These are phyloP conservation scores for Fusarium buharicum DNA, from an alignment of 2,329 filamentous ascomycete genomes.

Conservation along the genomic window DNA sequence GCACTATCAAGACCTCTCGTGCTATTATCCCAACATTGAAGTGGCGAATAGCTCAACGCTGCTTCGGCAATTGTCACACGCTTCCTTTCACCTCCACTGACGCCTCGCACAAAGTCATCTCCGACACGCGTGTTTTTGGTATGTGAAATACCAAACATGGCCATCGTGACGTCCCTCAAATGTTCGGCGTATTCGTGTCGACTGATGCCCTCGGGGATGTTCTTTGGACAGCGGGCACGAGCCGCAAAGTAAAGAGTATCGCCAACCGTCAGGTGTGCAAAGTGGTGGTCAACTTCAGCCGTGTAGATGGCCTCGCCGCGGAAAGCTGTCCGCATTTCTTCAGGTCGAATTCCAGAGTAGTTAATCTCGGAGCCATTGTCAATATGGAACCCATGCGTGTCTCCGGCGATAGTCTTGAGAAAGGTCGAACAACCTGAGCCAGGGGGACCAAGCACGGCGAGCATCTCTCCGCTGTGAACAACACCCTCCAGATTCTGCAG, in stretches of 20 bases:
- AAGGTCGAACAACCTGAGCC: conserved; percentile 80
- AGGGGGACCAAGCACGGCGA: conserved; percentile 76
- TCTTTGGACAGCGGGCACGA: conserved; percentile 69
- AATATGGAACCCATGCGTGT: conserved; percentile 79
- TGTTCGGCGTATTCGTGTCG: conserved; percentile 65
- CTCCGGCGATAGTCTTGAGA: conserved; percentile 81
- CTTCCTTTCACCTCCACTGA: conserved; percentile 63
- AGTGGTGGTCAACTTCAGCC: conserved; percentile 82
- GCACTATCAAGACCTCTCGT: conserved; percentile 72
- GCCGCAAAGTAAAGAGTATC: conserved; percentile 82
- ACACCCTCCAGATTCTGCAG: conserved; percentile 72
- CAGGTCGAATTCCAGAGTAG: conserved; percentile 73
- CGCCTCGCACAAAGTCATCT: conserved; percentile 72
- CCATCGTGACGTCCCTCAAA: conserved; percentile 75
- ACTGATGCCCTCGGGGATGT: conserved; percentile 67
- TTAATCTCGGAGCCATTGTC: conserved; percentile 76
- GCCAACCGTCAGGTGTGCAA: conserved; percentile 77
- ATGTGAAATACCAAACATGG: conserved; percentile 75
- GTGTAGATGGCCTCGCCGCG: conserved; percentile 86
- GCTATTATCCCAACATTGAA: conserved; percentile 78
- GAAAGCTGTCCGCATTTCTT: conserved; percentile 79
- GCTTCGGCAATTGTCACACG: conserved; percentile 54
- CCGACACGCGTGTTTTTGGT: conserved; percentile 76
- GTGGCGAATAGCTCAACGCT: conserved; percentile 52
- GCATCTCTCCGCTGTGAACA: conserved; percentile 74